Evolutionary conservation across 495 filamentous ascomycete genomes (phyloP), one percentile per base, ranked within the genome.

Genomic region (Diplogelasinospora grovesii): DNA sequence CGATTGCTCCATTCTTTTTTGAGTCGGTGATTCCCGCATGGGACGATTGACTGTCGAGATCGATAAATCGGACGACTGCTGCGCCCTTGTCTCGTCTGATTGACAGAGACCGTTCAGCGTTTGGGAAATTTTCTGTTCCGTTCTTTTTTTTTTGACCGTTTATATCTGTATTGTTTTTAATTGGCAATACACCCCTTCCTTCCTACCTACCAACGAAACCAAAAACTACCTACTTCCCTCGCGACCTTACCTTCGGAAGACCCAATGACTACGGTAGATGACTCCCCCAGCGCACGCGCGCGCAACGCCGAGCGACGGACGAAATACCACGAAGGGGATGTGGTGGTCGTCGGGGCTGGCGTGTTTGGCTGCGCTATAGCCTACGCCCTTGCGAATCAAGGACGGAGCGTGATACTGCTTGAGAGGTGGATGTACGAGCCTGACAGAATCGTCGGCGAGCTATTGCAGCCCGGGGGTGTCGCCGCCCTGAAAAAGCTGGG

Each of bases 401-500:
- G 89, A 9, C 80, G 92, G 24, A 90, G 82, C 56, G 89, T 98
- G 11, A 74, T 95, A n/a, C 67, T 98, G 35, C 75, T 98, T 15
- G 92, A 98, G 64, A 71, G 72, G 48, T 90, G 82, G 61, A 68
- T 95, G 59, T 89, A 90, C 64, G 86, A 96, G 66, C 92, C 92
- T 9, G 87, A 97, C 68, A 81, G 92, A 40, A 98, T 98, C 53
- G 89, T 98, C 15, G 92, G 92, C 39, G 92, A 98, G 68, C 65
- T 98, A 43, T 65, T 98, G 55, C 92, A 98, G 60, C 92, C 92
- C 3, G 92, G 92, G 22, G 92, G 92, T 28, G 81, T 95, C 26
- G 64, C 71, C 29, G 89, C 93, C 14, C 70, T 98, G 46, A 73
- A 82, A 53, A 78, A 82, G 49, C 66, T 98, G 37, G 93, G 93